A percentile compares a stretch with the other conserved stretches of the same genome.
Evolutionary conservation across 2,329 filamentous ascomycete species (phyloP).

Genomic region (Microdochium paspali): DNA sequence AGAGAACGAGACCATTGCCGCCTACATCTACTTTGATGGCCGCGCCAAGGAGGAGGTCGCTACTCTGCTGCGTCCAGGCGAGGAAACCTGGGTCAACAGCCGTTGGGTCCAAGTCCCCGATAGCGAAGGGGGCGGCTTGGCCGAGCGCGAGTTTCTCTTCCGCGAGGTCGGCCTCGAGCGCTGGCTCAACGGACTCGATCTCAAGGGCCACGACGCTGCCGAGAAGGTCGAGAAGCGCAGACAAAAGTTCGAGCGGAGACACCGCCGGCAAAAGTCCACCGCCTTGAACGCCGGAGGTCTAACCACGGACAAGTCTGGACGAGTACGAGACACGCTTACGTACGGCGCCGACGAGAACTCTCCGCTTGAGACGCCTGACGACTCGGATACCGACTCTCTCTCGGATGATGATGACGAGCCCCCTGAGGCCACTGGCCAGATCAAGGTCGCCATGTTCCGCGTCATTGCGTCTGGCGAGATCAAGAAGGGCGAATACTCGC

Average conservation of each 20-base stretch:
- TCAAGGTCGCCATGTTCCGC: slow-evolving; percentile 94
- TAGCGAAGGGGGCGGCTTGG: slow-evolving; percentile 83
- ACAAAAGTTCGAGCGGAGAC: slow-evolving; percentile 64
- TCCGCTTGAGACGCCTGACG: slow-evolving; percentile 62
- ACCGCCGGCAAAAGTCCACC: slow-evolving; percentile 49
- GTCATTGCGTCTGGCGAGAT: slow-evolving; percentile 94
- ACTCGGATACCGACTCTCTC: slow-evolving; percentile 42
- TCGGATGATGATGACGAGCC: slow-evolving; percentile 60
- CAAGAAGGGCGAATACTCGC: slow-evolving; percentile 95
- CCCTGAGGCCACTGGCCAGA: slow-evolving; percentile 91
- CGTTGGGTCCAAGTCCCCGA: slow-evolving; percentile 93
- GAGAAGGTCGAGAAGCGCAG: slow-evolving; percentile 84
- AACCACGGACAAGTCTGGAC: slow-evolving; percentile 31
- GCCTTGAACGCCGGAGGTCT: slow-evolving; percentile 24
- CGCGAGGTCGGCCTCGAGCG: slow-evolving; percentile 91
- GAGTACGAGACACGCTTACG: slow-evolving; percentile 52
- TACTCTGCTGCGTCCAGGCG: slow-evolving; percentile 80
- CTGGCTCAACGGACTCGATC: slow-evolving; percentile 91
- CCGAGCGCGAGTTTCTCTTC: slow-evolving; percentile 94
- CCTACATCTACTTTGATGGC: slow-evolving; percentile 98
- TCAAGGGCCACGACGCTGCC: slow-evolving; percentile 86
- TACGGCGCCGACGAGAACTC: slow-evolving; percentile 72
- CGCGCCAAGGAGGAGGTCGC: slow-evolving; percentile 93
- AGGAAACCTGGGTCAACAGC: slow-evolving; percentile 99
- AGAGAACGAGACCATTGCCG: slow-evolving; percentile 92